A percentile compares a stretch with the other conserved stretches of the same genome.
These are phyloP conservation scores for Fusarium newnesense DNA, from an alignment of 2,329 filamentous ascomycete species.

Conservation along the genomic window DNA sequence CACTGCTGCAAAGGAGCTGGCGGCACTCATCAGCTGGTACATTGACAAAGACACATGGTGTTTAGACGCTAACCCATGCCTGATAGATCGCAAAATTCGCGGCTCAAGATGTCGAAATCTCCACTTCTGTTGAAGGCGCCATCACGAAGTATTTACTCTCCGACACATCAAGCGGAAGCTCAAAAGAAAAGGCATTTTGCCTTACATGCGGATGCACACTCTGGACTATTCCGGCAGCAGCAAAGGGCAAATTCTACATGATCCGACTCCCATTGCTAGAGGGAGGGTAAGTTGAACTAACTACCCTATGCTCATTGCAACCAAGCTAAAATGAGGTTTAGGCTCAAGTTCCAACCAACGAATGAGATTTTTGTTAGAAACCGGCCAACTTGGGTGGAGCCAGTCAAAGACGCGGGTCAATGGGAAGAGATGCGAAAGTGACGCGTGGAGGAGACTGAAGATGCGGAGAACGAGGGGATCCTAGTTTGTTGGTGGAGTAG, in stretches of 20 bases:
- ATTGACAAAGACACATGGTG: too few species aligned
- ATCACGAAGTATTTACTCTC: slow-evolving; percentile 33
- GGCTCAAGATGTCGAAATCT: slow-evolving; percentile 20
- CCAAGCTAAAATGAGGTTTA: background rate
- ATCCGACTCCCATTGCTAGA: slow-evolving; percentile 41
- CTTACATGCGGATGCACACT: slow-evolving; percentile 41
- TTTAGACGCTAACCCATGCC: background rate
- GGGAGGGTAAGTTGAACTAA: slow-evolving; percentile 36
- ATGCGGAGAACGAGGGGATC: slow-evolving; percentile 16
- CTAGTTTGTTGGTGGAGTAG: background rate
- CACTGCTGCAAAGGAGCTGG: slow-evolving; percentile 38
- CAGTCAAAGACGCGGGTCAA: slow-evolving; percentile 36
- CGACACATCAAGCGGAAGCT: slow-evolving; percentile 40
- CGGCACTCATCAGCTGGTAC: slow-evolving; percentile 32
- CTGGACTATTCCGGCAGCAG: slow-evolving; percentile 43
- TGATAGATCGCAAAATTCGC: slow-evolving; percentile 45
- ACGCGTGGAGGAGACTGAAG: background rate
- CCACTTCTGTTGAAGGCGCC: background rate
- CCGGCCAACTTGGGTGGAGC: slow-evolving; percentile 40
- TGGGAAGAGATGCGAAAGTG: slow-evolving; percentile 44
- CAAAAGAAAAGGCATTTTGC: slow-evolving; percentile 44
- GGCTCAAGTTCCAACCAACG: slow-evolving; percentile 32
- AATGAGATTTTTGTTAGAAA: slow-evolving; percentile 46
- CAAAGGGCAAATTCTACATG: slow-evolving; percentile 38
- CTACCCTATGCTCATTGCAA: background rate